Percentiles rank a stretch among this genome's conserved stretches.
Evolutionary conservation across 768 basidiomycete species (phyloP).

Genomic region (Trametes maxima): DNA sequence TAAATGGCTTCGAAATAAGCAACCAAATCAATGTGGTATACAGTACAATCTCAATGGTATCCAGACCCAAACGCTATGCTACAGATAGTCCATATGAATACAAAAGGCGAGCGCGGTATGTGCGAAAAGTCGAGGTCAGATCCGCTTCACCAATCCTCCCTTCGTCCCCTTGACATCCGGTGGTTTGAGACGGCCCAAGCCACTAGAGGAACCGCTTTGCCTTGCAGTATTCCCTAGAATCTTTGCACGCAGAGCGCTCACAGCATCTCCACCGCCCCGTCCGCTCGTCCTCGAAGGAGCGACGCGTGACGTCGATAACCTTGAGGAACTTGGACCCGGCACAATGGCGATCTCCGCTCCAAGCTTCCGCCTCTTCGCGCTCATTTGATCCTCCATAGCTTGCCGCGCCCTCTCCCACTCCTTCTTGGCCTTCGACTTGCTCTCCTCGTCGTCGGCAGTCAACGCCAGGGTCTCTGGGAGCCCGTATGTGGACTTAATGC

Average conservation of each 20-base stretch:
- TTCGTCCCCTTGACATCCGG: constrained; percentile 16
- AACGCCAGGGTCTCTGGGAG: constrained; percentile 70
- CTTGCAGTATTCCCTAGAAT: constrained; percentile 60
- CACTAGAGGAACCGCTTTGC: constrained; percentile 23
- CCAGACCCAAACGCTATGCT: neutral
- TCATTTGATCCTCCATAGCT: constrained; percentile 47
- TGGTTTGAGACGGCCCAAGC: constrained; percentile 16
- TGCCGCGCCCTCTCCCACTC: constrained; percentile 60
- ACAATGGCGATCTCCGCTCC: constrained; percentile 23
- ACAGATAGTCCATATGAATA: neutral
- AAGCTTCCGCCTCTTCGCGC: constrained; percentile 49
- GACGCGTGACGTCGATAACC: neutral
- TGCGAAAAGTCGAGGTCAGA: neutral
- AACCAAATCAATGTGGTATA: neutral
- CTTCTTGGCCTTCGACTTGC: constrained; percentile 59
- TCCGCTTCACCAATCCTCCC: constrained; percentile 11
- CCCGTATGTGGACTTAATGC: constrained; percentile 73
- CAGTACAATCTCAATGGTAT: neutral
- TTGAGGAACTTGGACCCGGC: constrained; percentile 7
- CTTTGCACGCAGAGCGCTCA: constrained; percentile 50
- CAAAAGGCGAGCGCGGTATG: neutral
- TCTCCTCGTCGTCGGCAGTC: constrained; percentile 63
- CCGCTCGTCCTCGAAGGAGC: neutral
- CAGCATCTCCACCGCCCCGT: constrained; percentile 26
- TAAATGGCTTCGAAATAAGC: too few species aligned